Base-by-base conservation (phyloP, 108 stramenopile species). In the Conticribra guillardii region DNA sequence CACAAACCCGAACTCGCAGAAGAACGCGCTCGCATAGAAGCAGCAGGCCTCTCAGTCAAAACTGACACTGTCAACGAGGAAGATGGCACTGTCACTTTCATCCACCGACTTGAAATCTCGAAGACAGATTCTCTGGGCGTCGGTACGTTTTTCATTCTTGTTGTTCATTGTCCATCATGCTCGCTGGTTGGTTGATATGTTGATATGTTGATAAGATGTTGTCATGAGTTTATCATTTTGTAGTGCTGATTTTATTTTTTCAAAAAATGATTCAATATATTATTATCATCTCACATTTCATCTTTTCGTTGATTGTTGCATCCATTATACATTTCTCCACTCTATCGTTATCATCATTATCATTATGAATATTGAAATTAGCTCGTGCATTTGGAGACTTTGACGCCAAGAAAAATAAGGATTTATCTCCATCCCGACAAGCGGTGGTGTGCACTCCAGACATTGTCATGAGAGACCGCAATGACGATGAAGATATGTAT, bases 311-410 rank as follows among this genome's bases (percentile, higher is more conserved):
- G n/a, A n/a, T n/a, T n/a, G n/a, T n/a, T n/a, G n/a, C n/a, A n/a
- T n/a, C n/a, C n/a, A n/a, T n/a, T n/a, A n/a, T n/a, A n/a, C n/a
- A n/a, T n/a, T n/a, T n/a, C n/a, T n/a, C n/a, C n/a, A n/a, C n/a
- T n/a, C n/a, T n/a, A n/a, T n/a, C n/a, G n/a, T n/a, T n/a, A n/a
- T n/a, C n/a, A n/a, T n/a, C n/a, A n/a, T n/a, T n/a, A n/a, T n/a
- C n/a, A n/a, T n/a, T n/a, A n/a, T n/a, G n/a, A n/a, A n/a, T n/a
- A n/a, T n/a, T n/a, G n/a, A n/a, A n/a, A n/a, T n/a, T 95, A 11
- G 81, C 95, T 3, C 90, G 97, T 28, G 82, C 95, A 27, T 92
- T 96, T 70, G 97, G 97, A 15, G 97, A 98, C 54, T 96, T 92
- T 74, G 89, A 89, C 51, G 96, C 88, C 93, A 98, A 98, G 77